Conservation (phyloP, 1,139 yeast species). For the Schizosaccharomyces versatilis region DNA sequence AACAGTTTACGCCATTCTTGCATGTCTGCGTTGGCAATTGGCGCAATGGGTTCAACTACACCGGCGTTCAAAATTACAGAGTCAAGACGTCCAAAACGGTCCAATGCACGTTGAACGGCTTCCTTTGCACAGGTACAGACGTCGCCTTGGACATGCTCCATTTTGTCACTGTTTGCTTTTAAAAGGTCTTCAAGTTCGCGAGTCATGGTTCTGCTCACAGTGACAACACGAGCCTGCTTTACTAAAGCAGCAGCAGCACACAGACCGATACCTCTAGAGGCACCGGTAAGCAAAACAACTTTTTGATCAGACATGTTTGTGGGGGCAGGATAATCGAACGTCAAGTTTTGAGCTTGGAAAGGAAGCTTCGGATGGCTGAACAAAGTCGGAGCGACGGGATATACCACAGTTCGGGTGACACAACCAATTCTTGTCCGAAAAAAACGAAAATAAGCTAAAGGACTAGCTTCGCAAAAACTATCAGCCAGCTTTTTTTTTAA, state of each 20-base stretch:
- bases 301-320: not conserved
- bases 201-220: constrained; percentile 45
- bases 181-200: constrained; percentile 6
- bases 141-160: constrained; percentile 32
- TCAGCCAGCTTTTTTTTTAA: no score
- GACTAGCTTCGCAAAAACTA: no score
- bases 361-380: no score
- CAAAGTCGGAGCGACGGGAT: no score
- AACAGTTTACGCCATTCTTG: constrained; percentile 41
- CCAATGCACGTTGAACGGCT: constrained; percentile 30
- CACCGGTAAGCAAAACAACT: constrained; percentile 13
- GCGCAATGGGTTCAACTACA: constrained; percentile 53
- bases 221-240: constrained; percentile 31
- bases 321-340: no score
- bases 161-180: not conserved
- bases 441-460: no score
- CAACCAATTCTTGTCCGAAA: no score
- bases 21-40: constrained; percentile 29
- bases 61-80: constrained; percentile 77
- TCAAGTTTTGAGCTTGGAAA: no score
- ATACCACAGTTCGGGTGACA: no score
- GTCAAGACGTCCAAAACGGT: constrained; percentile 38
- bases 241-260: constrained; percentile 47
- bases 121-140: constrained; percentile 27
- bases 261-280: constrained; percentile 31